Evolutionary conservation across 1,284 basidiomycete species (phyloP).

Genomic region (Agaricales sp.): DNA sequence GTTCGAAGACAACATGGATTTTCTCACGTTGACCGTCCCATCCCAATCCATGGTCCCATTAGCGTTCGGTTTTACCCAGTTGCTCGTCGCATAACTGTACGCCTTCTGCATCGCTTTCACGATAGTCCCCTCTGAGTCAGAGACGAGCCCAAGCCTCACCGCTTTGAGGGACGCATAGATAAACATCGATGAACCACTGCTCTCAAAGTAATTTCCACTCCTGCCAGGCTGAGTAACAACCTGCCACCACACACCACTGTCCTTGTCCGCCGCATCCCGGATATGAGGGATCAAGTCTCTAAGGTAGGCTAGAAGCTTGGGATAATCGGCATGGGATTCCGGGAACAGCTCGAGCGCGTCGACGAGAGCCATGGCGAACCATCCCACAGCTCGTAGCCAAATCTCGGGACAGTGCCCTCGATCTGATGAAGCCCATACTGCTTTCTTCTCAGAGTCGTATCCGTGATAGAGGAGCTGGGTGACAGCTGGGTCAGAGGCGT

Average conservation of each 20-base stretch:
- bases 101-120: not conserved
- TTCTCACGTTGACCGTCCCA: not conserved
- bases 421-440: conserved; percentile 33
- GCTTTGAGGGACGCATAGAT: not conserved
- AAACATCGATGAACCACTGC: conserved; percentile 1
- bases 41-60: conserved; percentile 2
- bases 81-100: conserved; percentile 1
- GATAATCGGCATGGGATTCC: not conserved
- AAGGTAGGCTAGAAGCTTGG: not conserved
- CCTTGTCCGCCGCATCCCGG: not conserved
- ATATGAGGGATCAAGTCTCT: not conserved
- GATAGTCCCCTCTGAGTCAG: not conserved
- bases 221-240: conserved; percentile 1
- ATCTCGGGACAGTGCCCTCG: conserved; percentile 37
- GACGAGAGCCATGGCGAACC: conserved; percentile 2
- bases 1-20: too few species aligned
- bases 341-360: not conserved
- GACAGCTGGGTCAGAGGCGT: conserved; percentile 20
- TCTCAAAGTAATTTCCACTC: conserved; percentile 2
- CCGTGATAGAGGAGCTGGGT: conserved; percentile 38
- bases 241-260: conserved; percentile 1
- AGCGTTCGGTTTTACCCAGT: not conserved
- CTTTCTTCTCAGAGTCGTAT: conserved; percentile 32
- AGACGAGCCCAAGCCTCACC: not conserved
- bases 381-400: conserved; percentile 29